Evolutionary conservation across 2,329 filamentous ascomycete species (phyloP).

Genomic region (Penicillium sp.): DNA sequence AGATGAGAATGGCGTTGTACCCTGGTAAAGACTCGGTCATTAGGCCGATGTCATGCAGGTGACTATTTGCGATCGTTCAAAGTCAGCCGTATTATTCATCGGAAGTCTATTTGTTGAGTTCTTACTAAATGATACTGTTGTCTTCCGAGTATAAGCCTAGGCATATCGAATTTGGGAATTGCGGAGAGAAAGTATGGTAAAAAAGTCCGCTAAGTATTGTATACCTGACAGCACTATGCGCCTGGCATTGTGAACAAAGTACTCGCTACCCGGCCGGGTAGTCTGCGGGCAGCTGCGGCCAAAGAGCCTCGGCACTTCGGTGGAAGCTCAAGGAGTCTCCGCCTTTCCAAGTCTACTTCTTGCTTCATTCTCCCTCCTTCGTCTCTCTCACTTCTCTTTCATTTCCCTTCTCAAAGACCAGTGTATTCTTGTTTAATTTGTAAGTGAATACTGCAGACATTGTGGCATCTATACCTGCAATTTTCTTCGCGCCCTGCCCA

Average conservation of each 20-base stretch:
- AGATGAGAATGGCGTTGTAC: conserved; percentile 21
- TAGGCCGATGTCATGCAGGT: not conserved
- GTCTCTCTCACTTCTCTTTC: not conserved
- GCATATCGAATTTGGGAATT: conserved; percentile 2
- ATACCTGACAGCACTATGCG: not conserved
- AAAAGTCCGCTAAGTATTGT: not conserved
- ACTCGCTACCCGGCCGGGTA: conserved; percentile 15
- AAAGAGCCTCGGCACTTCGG: conserved; percentile 29
- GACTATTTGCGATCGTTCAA: not conserved
- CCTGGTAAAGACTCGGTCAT: conserved; percentile 14
- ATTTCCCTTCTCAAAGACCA: not conserved
- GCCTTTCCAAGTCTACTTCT: conserved; percentile 9
- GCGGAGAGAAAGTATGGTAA: not conserved
- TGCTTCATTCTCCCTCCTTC: conserved; percentile 1
- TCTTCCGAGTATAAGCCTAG: conserved; percentile 12
- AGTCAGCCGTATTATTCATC: not conserved
- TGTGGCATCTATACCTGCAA: not conserved
- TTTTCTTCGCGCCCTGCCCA: not conserved
- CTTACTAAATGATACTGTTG: not conserved
- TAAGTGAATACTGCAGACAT: conserved; percentile 11
- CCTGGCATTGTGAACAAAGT: not conserved
- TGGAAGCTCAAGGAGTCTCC: conserved; percentile 18
- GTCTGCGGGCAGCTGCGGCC: conserved; percentile 1
- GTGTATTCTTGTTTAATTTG: conserved; percentile 4
- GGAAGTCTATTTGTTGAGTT: not conserved